These are phyloP conservation scores for Coelastrella sp. DNA, from an alignment of 139 green algal species.

Conservation along the genomic window DNA sequence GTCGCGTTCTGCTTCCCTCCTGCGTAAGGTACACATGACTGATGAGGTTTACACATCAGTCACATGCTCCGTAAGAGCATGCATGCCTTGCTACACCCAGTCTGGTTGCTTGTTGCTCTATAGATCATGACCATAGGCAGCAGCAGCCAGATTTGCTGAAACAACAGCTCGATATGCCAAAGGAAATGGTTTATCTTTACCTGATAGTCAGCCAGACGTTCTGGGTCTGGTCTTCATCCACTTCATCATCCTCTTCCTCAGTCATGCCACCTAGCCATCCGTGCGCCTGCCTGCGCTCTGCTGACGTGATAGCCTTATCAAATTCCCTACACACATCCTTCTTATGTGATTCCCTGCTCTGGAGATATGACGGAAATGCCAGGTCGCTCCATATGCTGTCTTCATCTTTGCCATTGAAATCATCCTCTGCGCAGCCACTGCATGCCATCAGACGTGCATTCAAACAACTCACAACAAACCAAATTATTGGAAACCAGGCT, in stretches of 20 bases:
- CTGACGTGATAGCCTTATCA: conserved; percentile 19
- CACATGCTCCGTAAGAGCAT: no score
- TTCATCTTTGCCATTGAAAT: conserved; percentile 31
- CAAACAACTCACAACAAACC: not conserved
- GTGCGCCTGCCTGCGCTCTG: conserved; percentile 13
- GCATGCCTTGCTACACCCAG: no score
- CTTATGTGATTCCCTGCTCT: conserved; percentile 14
- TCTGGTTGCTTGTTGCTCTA: no score
- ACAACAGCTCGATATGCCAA: no score
- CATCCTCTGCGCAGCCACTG: not conserved
- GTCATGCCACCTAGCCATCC: not conserved
- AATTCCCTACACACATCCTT: conserved; percentile 41
- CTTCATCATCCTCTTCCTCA: not conserved
- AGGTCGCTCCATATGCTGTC: conserved; percentile 40
- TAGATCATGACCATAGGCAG: no score
- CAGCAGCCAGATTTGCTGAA: no score
- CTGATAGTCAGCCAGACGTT: conserved; percentile 37
- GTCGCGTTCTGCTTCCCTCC: conserved; percentile 63
- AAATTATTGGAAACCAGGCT: no score
- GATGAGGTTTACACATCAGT: not conserved
- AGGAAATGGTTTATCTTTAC: no score
- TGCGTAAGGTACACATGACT: conserved; percentile 22
- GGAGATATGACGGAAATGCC: conserved; percentile 45
- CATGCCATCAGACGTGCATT: not conserved
- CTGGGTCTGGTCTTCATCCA: conserved; percentile 2